Base-by-base conservation (phyloP, 208 protist genomes). In the Crithidia brevicula region DNA sequence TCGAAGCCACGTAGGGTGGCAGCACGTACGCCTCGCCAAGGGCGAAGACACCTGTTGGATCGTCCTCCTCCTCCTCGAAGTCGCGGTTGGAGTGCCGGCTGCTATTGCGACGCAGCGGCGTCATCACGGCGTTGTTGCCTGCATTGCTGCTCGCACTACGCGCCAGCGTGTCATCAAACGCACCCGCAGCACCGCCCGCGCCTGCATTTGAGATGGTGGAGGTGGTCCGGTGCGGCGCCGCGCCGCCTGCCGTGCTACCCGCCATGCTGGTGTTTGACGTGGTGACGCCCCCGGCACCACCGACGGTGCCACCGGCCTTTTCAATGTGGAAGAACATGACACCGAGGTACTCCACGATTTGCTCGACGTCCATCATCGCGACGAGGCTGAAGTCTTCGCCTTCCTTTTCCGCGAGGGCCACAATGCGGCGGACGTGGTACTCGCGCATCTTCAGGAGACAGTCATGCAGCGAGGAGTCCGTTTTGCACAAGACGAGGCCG, bases 261-360 rank as follows among this genome's bases (percentile, higher is more conserved):
- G 13, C 47, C 15, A 67, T 56, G 34, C 47, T 70, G 33, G 20
- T 72, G 47, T 57, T 61, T 20, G 52, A 36, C 11, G 40, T 72
- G 51, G 54, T 72, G 25, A 43, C 65, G 10, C 43, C 53, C 3
- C 56, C 54, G 4, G 40, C 36, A 10, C 72, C 49, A 15, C 67
- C 25, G 11, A 74, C n/a, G 7, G 52, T 59, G 7, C 38, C 61
- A 4, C 77, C 77, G 11, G 77, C 78, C 54, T 83, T 82, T 40
- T 91, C 86, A 38, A 92, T 77, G 43, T 85, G 81, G 30, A 93
- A 90, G 69, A 95, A 92, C 69, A 91, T 82, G 0, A 83, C 78
- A 18, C 90, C 90, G 22, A 95, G 78, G 67, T 93, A 90, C 60
- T 86, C 74, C 20, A 93, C 83, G 67, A 95, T 95, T 53, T 93